phyloP scores from a whole-genome alignment of 345 rosid genomes.

The Kernera saxatilis region DNA sequence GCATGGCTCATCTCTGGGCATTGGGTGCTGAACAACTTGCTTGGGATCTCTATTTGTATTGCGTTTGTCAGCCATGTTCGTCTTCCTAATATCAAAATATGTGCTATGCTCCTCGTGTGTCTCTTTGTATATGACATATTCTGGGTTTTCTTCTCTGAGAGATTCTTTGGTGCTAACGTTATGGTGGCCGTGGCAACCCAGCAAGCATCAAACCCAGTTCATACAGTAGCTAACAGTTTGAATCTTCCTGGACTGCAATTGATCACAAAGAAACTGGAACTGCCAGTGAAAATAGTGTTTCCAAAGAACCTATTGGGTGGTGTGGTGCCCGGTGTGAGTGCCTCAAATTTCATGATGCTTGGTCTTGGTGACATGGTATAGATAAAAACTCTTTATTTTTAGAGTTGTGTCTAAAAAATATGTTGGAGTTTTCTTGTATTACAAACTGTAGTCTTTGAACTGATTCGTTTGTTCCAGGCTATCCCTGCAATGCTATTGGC shows the following conservation, averaged over 20 bases:
- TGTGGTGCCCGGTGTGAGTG: conserved; percentile 51
- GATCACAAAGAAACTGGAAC: conserved; percentile 90
- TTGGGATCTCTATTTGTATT: conserved; percentile 89
- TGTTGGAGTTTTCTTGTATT: too few relatives aligned
- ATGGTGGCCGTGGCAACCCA: conserved; percentile 99
- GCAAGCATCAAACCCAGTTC: conserved; percentile 93
- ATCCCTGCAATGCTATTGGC: conserved; percentile 95
- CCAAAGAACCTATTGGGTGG: conserved; percentile 81
- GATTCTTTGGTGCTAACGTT: conserved; percentile 95
- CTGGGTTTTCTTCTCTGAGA: conserved; percentile 99
- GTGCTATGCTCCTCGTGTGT: conserved; percentile 80
- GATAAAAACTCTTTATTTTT: conserved; percentile 1
- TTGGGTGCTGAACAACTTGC: conserved; percentile 88
- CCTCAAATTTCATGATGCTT: conserved; percentile 91
- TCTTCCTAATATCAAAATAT: conserved; percentile 89
- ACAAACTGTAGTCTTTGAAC: neutral
- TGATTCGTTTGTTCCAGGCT: conserved; percentile 50
- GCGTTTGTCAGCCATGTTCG: conserved; percentile 98
- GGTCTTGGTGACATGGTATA: conserved; percentile 99
- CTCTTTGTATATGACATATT: conserved; percentile 92
- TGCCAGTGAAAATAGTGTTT: conserved; percentile 89
- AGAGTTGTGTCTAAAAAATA: too few relatives aligned
- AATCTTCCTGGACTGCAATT: conserved; percentile 91
- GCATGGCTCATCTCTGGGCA: conserved; percentile 95
- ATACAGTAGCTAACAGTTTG: conserved; percentile 86